Evolutionary conservation across 441 rosid genomes (phyloP), one percentile per base, ranked within the genome.

Genomic region (Bocquillonia castaneifolia): DNA sequence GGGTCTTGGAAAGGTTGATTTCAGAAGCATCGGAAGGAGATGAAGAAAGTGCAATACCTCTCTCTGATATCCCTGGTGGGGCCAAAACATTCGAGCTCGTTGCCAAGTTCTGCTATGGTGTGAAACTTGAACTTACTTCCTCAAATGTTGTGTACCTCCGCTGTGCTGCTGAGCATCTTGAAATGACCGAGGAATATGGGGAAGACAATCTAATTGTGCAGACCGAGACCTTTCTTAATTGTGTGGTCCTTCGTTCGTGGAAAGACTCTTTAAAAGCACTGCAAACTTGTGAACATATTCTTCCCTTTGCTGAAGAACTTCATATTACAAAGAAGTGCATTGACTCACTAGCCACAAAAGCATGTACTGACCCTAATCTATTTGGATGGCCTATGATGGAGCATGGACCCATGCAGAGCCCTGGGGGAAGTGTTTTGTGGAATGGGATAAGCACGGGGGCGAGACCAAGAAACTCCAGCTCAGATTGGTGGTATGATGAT

Each of bases 401-500:
- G 83, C 92, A 81, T 72, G 96, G 93, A 56, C 96, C 93, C 1
- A 84, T 90, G 93, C 99, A 91, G 87, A 93, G 95, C 78, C 99
- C 97, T 10, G 97, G 99, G 20, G 97, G 96, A 40, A 91, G 92
- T 52, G 87, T 94, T 59, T 74, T 94, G 66, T 94, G 99, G 99
- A 94, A 92, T 32, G 99, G 97, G 79, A 94, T 94, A 78, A 94
- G 93, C 83, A 88, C 96, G 1, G 98, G 97, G 47, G 97, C 96
- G 52, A 82, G 91, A 74, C 89, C 92, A 22, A 88, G 79, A 80
- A 80, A 82, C 37, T 74, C 87, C 48, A 87, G 91, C 68, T 80
- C 86, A 36, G 97, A 90, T 72, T 94, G 99, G 99, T 94, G 99
- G 99, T 92, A 88, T 14, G 96, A 90, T 68, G 99, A 94, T 80